Percentiles rank a stretch among this genome's conserved stretches.
phyloP scores from a whole-genome alignment of 2,329 filamentous ascomycete species.

The Fusarium illudens region DNA sequence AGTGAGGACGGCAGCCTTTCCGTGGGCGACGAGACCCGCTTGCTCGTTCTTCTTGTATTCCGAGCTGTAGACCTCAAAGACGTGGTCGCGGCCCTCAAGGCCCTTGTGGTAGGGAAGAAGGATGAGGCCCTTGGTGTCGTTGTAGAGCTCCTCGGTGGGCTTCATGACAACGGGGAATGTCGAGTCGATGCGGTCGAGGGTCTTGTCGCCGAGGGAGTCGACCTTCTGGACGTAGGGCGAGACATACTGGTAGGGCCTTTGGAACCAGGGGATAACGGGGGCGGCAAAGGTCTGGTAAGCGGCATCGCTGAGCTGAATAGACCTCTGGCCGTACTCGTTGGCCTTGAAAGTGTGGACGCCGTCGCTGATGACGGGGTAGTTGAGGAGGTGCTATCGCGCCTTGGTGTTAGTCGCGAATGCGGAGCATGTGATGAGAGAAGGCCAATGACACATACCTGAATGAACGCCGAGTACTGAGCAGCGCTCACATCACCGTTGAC shows the following conservation, averaged over 20 bases:
- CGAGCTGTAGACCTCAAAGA: constrained; percentile 63
- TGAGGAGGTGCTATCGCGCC: constrained; percentile 74
- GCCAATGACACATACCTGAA: constrained; percentile 52
- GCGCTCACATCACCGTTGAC: constrained; percentile 61
- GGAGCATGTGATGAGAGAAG: not conserved
- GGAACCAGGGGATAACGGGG: constrained; percentile 75
- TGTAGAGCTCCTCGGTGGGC: constrained; percentile 74
- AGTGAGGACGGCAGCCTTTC: constrained; percentile 75
- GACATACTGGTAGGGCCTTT: constrained; percentile 82
- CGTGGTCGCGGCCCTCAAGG: constrained; percentile 68
- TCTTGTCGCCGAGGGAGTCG: constrained; percentile 78
- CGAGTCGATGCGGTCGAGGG: constrained; percentile 74
- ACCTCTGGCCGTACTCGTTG: constrained; percentile 85
- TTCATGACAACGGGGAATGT: constrained; percentile 79
- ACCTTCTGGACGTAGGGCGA: constrained; percentile 85
- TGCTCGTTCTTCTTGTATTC: constrained; percentile 71
- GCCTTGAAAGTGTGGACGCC: constrained; percentile 79
- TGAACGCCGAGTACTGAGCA: constrained; percentile 57
- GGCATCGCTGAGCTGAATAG: constrained; percentile 76
- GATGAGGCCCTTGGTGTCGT: constrained; percentile 68
- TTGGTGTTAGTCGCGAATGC: not conserved
- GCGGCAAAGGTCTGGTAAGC: constrained; percentile 80
- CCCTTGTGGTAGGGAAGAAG: constrained; percentile 70
- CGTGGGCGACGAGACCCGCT: constrained; percentile 70
- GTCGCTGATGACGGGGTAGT: constrained; percentile 85